Evolutionary conservation across 23 red algal genomes (phyloP), one percentile per base, ranked within the genome.

Genomic region (Gracilaria gracilis): DNA sequence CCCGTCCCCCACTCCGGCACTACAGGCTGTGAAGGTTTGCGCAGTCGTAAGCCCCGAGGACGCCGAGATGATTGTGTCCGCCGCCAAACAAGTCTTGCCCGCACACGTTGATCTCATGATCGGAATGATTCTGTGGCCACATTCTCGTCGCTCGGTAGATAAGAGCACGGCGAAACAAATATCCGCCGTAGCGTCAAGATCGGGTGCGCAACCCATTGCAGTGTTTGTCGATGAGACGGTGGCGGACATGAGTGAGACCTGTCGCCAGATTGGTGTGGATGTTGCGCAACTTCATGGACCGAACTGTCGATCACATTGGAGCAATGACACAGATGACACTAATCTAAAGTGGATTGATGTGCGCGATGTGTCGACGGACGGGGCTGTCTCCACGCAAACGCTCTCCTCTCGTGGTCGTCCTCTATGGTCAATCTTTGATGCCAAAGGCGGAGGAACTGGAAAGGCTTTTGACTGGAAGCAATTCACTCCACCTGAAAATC

Each of bases 401-500:
- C 16, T 15, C 36, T 62, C 34, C 21, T 15, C 53, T 53, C 58
- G 19, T 62, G 24, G 66, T 40, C 4, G 14, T 31, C 66, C 87
- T 37, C 77, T 86, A 32, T 96, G 88, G 80, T 24, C 61, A 54
- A 36, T 96, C 21, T 84, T 74, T 33, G 94, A 96, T 53, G 57
- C 88, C 20, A 87, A 94, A 66, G 94, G 94, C 49, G 86, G 94
- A 0, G 94, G 94, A n/a, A 90, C 87, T 58, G 94, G 94, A 40
- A 14, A 55, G 13, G 25, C 94, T 5, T 91, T 96, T 86, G 88
- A 96, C 57, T 96, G 94, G 94, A 57, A 57, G 2, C 21, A n/a
- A 0, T 91, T 91, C 46, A 53, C 42, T 25, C 82, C 65, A 0
- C 91, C 94, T 39, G 34, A 88, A 34, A 50, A 57, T 31, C 44